These are phyloP conservation scores for Camelina hispida DNA, from an alignment of 345 rosid genomes.

Conservation along the genomic window DNA sequence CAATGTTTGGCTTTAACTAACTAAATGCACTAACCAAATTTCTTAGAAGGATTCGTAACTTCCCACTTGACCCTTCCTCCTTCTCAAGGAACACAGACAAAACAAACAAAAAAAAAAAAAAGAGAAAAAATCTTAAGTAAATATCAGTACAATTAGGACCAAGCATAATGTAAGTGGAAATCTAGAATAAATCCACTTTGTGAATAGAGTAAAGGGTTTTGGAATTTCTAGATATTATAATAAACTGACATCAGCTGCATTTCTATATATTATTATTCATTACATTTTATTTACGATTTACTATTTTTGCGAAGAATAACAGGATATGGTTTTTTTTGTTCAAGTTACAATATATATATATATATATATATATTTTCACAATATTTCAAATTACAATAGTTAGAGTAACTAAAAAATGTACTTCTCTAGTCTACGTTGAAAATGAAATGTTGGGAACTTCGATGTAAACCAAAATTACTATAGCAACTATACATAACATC, in stretches of 20 bases:
- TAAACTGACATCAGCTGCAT: constrained; percentile 26
- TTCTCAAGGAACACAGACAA: constrained; percentile 54
- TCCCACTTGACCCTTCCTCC: constrained; percentile 68
- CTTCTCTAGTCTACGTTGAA: neutral
- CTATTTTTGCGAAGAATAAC: neutral
- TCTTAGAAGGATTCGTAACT: constrained; percentile 42
- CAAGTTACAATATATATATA: neutral
- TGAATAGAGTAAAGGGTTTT: constrained; percentile 32
- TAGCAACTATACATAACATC: constrained; percentile 2
- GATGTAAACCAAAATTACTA: neutral
- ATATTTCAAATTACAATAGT: neutral
- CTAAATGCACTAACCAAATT: constrained; percentile 52
- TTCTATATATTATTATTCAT: constrained; percentile 8
- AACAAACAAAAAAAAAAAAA: neutral
- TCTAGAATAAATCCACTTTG: constrained; percentile 70
- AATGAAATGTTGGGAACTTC: neutral
- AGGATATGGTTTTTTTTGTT: neutral
- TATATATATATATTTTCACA: no score
- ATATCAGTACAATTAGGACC: constrained; percentile 34
- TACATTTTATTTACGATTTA: constrained; percentile 14
- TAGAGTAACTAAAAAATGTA: neutral
- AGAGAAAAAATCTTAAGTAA: constrained; percentile 31
- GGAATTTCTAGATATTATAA: constrained; percentile 18
- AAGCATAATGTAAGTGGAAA: constrained; percentile 61
- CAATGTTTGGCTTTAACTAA: constrained; percentile 64